Evolutionary conservation across 2,329 filamentous ascomycete genomes (phyloP).

Genomic region (Fusarium beomiforme): DNA sequence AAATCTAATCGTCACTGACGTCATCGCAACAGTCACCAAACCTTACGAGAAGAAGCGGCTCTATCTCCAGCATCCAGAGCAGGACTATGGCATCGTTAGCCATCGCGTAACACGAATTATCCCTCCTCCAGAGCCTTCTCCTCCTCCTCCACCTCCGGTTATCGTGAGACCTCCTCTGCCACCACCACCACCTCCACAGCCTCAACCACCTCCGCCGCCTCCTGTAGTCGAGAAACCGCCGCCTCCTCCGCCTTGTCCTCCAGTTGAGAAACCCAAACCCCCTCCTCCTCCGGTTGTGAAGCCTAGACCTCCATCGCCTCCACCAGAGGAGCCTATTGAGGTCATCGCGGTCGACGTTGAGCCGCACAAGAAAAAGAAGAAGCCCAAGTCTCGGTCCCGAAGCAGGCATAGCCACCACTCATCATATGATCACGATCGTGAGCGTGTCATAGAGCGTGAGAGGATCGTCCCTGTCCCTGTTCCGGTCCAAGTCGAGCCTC

Average conservation of each 20-base stretch:
- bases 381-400: slow-evolving; percentile 45
- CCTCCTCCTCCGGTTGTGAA: slow-evolving; percentile 39
- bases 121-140: slow-evolving; percentile 45
- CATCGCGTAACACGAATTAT: slow-evolving; percentile 52
- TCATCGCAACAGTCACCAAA: slow-evolving; percentile 40
- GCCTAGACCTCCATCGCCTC: slow-evolving; percentile 39
- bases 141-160: slow-evolving; percentile 40
- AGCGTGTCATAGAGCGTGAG: slow-evolving; percentile 64
- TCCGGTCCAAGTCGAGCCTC: slow-evolving; percentile 51
- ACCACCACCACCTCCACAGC: slow-evolving; percentile 33
- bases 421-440: slow-evolving; percentile 49
- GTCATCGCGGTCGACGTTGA: slow-evolving; percentile 53
- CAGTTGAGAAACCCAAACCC: slow-evolving; percentile 22
- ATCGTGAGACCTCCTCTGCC: slow-evolving; percentile 35
- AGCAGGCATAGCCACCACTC: slow-evolving; percentile 45
- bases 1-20: slow-evolving; percentile 37
- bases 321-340: slow-evolving; percentile 49
- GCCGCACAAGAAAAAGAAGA: slow-evolving; percentile 42
- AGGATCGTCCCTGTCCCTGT: slow-evolving; percentile 57
- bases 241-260: slow-evolving; percentile 31
- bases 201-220: slow-evolving; percentile 32
- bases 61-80: slow-evolving; percentile 54
- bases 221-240: slow-evolving; percentile 31
- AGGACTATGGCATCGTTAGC: slow-evolving; percentile 50
- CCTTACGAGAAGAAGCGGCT: slow-evolving; percentile 54